Evolutionary conservation across 2,329 filamentous ascomycete genomes (phyloP), one percentile per base, ranked within the genome.

Genomic region (Colletotrichum trifolii): DNA sequence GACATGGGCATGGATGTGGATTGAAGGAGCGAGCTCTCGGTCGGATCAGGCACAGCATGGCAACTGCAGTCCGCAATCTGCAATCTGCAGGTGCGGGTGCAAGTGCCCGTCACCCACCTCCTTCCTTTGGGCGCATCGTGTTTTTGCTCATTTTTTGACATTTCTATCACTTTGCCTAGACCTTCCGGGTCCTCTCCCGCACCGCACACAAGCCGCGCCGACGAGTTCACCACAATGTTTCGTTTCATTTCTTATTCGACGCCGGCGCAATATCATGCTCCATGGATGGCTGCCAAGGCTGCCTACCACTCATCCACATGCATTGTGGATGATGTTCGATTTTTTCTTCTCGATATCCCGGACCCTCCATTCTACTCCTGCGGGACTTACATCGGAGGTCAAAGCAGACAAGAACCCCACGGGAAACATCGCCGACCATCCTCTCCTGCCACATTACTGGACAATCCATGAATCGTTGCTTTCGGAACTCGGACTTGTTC

Each of bases 181-280:
- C 61, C 49, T 60, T 38, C 61, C 45, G 61, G 61, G 38, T 64
- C 56, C 38, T 54, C 43, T 60, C 40, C 61, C 55, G 55, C 43
- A 54, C 55, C 61, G 50, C 61, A 56, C 55, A 50, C 17, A 39
- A 36, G 54, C 36, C 42, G 46, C 49, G 35, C 42, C 42, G 43
- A 25, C 42, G 38, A 50, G 36, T 43, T 48, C 3, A 50, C 52
- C 50, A 52, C 35, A 39, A 40, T 56, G 56, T 64, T 64, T 64
- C 50, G 56, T 64, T 64, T 64, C 56, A 50, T 55, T 64, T 64
- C 61, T 64, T 64, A 25, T 55, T 46, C 42, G 15, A 47, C 48
- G 17, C 17, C 61, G 33, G 34, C 39, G n/a, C 40, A 49, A 46
- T 17, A 48, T 39, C 17, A 39, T 50, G 56, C 50, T 15, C 49